Conservation (phyloP, 208 protist genomes). For the Trypanosoma congolense region DNA sequence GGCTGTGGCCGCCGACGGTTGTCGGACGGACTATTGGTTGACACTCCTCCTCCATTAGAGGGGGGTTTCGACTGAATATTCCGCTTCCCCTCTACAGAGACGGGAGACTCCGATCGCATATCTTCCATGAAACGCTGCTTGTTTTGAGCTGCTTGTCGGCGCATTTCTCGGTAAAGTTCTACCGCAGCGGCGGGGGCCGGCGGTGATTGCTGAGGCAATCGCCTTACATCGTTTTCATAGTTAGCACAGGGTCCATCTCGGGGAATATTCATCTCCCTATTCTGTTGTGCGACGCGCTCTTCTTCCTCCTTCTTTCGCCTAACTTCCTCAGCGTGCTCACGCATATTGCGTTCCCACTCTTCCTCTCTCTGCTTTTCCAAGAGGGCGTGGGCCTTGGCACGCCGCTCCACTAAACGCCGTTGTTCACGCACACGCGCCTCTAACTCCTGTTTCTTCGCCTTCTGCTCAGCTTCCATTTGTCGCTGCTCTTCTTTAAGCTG, state of each 20-base stretch:
- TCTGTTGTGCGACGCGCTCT: constrained; percentile 23
- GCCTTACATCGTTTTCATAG: constrained; percentile 4
- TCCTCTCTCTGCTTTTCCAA: constrained; percentile 55
- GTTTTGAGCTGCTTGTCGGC: constrained; percentile 70
- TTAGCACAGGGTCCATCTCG: constrained; percentile 16
- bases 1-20: constrained; percentile 17
- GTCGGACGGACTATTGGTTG: neutral
- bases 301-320: constrained; percentile 22
- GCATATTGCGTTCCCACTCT: constrained; percentile 70
- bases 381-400: constrained; percentile 38
- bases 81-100: neutral
- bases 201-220: constrained; percentile 6
- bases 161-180: constrained; percentile 75
- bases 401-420: constrained; percentile 37
- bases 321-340: constrained; percentile 36
- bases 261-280: constrained; percentile 13
- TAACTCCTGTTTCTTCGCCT: constrained; percentile 47
- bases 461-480: constrained; percentile 37
- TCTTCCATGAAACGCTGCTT: constrained; percentile 59
- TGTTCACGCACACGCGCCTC: constrained; percentile 72
- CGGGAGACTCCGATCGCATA: constrained; percentile 7
- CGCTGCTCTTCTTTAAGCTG: constrained; percentile 33
- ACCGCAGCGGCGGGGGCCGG: constrained; percentile 17
- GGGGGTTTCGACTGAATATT: neutral
- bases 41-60: neutral